Base-by-base conservation (phyloP, 768 basidiomycete genomes). In the Trametes cinnabarina region DNA sequence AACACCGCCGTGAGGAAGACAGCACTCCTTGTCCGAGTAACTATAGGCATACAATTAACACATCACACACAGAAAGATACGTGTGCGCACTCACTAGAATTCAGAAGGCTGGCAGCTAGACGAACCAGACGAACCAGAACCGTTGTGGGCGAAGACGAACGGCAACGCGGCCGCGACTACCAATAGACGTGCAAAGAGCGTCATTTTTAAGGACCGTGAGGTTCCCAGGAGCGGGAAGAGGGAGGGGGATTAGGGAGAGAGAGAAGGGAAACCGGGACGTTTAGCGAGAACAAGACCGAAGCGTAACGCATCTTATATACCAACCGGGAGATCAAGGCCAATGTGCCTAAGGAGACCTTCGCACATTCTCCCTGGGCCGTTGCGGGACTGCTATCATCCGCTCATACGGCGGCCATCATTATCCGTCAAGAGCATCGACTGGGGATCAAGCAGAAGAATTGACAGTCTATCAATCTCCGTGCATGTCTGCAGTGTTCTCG, bases 1-100 rank as follows among this genome's bases (percentile, higher is more conserved):
- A 1, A 75, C 73, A 46, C 82, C 82, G 20, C 73, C 73, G 41
- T 66, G 35, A 14, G 76, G 77, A 57, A 82, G 66, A 65, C 82
- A 83, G 65, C 74, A 78, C n/a, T 63, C 63, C 60, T 72, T 73
- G 22, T 48, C 51, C 1, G 59, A 43, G 54, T 68, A 76, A 69
- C 74, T 75, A 32, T n/a, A 41, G 32, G 48, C 3, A 32, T 10
- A 9, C 15, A 9, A 15, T 64, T 34, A 59, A 32, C 11, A 10
- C 11, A 1, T 40, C 37, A 4, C n/a, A n/a, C 11, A 3, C 19
- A 3, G 28, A 2, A 14, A 35, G 14, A 51, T 9, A 14, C n/a
- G 8, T 4, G 4, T 7, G 2, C 10, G 23, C 5, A 58, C 64
- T 58, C 47, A 65, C 64, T 62, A 66, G 66, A 68, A 70, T 54